Evolutionary conservation across 768 basidiomycete genomes (phyloP), one percentile per base, ranked within the genome.

Genomic region (Phanerochaete carnosa): DNA sequence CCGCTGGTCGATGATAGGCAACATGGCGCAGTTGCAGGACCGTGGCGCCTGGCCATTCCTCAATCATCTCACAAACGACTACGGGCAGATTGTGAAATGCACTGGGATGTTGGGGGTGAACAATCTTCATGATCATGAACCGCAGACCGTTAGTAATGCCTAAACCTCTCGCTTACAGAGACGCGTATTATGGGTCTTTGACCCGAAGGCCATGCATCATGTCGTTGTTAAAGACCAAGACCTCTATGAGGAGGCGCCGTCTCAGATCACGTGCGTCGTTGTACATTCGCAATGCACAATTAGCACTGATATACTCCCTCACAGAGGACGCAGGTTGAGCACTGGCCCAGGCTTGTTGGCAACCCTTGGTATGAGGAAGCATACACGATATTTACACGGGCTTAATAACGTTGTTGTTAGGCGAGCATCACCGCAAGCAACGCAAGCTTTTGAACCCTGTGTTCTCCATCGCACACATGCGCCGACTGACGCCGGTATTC

Each of bases 191-290:
- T 82, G 82, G 61, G 72, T 84, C 72, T 53, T 64, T 45, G 83
- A 85, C 63, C 80, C 82, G 1, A 70, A 68, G 15, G 82, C 83
- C 1, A 65, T 84, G 25, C 78, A 81, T 39, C 76, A 72, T 30
- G 79, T 84, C 45, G 64, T 82, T 15, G 49, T 78, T 8, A 83
- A 80, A 63, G 82, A 83, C 43, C 79, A 79, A 62, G 73, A 79
- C 47, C 71, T 75, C 9, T 83, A 76, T 59, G 82, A 84, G 59
- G 33, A 35, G 33, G 33, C 33, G 33, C 33, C 33, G 7, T 35
- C 33, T 35, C 8, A 7, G 15, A 35, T 35, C 33, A 35, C 33
- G 33, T 35, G 7, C 15, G 33, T 35, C 8, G 8, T 35, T 35
- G 8, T 35, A 7, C 33, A 15, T 35, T 35, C 15, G 7, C 8